phyloP scores from a whole-genome alignment of 257 asterid species.

The Solanum piurae region DNA sequence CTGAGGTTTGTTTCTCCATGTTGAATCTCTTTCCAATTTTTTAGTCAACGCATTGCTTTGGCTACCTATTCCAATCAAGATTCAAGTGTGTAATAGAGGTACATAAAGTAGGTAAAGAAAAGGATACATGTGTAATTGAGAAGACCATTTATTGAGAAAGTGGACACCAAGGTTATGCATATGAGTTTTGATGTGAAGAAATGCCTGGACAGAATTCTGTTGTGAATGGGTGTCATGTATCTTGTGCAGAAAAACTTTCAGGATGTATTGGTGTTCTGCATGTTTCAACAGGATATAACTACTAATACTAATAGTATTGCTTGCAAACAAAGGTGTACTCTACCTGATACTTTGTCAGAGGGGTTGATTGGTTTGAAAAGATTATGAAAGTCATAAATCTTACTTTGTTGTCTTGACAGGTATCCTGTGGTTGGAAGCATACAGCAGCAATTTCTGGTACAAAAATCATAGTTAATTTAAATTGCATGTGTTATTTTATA shows the following conservation, averaged over 20 bases:
- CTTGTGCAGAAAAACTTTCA: not conserved
- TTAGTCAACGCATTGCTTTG: not conserved
- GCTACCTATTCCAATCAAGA: not conserved
- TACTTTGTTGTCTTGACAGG: conserved; percentile 33
- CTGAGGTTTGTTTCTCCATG: conserved; percentile 43
- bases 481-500: not conserved
- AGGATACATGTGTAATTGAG: not conserved
- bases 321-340: not conserved
- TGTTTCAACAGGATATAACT: not conserved
- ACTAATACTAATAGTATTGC: not conserved
- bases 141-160: not conserved
- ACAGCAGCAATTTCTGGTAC: conserved; percentile 96
- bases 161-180: not conserved
- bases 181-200: not conserved
- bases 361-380: not conserved
- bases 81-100: not conserved
- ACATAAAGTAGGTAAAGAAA: not conserved
- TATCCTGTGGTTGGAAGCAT: conserved; percentile 99
- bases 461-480: not conserved
- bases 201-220: not conserved
- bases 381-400: not conserved
- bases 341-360: not conserved
- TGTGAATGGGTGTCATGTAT: not conserved
- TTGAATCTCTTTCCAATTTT: not conserved
- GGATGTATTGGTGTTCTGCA: not conserved